Conservation (phyloP, 2,329 filamentous ascomycete species). For the Tricladium varicosporioides region DNA sequence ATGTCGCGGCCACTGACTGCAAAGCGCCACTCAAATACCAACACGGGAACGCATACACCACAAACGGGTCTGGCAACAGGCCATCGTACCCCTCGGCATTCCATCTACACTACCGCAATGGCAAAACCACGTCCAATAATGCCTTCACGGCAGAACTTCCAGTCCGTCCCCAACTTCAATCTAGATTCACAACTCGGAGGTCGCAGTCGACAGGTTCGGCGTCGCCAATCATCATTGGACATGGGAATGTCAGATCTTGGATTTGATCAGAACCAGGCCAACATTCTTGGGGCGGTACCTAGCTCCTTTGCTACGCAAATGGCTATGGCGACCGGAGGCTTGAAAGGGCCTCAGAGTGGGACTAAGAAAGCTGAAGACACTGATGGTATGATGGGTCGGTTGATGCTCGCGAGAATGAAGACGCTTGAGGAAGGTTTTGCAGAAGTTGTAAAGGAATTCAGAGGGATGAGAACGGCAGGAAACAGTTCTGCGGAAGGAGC, state of each 20-base stretch:
- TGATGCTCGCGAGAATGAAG: slow-evolving; percentile 89
- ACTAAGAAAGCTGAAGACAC: slow-evolving; percentile 41
- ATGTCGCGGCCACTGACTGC: slow-evolving; percentile 38
- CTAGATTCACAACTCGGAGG: slow-evolving; percentile 14
- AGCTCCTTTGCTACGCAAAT: slow-evolving; percentile 81
- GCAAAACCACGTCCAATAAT: slow-evolving; percentile 56
- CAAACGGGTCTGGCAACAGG: slow-evolving; percentile 11
- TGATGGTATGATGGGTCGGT: slow-evolving; percentile 72
- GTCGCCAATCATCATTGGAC: slow-evolving; percentile 61
- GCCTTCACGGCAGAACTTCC: slow-evolving; percentile 49
- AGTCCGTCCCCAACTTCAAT: slow-evolving; percentile 52
- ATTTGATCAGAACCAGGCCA: slow-evolving; percentile 61
- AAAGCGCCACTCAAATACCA: slow-evolving; percentile 28
- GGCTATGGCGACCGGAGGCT: slow-evolving; percentile 65
- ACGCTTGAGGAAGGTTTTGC: slow-evolving; percentile 87
- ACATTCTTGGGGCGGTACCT: slow-evolving; percentile 62
- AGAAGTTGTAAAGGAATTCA: slow-evolving; percentile 78
- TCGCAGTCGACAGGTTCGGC: slow-evolving; percentile 22
- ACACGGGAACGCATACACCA: slow-evolving; percentile 27
- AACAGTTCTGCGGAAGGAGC: slow-evolving; percentile 25
- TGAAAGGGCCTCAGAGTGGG: slow-evolving; percentile 45
- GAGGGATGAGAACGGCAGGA: slow-evolving; percentile 30
- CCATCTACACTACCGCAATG: slow-evolving; percentile 39
- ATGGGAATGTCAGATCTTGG: slow-evolving; percentile 69
- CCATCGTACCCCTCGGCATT: slow-evolving; percentile 26